A percentile compares a stretch with the other conserved stretches of the same genome.
These are phyloP conservation scores for Lepidium sativum DNA, from an alignment of 345 rosid species.

Conservation along the genomic window DNA sequence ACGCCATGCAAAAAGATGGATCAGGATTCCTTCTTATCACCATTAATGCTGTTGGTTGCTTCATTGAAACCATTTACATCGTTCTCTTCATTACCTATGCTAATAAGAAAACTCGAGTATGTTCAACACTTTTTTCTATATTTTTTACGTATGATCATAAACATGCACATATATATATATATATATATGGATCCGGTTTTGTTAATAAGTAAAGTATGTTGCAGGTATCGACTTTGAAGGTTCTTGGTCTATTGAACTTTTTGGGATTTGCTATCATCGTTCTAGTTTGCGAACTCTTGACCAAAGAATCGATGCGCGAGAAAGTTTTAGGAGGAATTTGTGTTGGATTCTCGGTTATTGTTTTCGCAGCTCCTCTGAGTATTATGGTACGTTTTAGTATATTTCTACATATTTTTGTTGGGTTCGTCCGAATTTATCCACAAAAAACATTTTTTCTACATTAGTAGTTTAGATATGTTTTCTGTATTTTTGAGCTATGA, in stretches of 20 bases:
- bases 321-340: slow-evolving; percentile 47
- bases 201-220: slow-evolving; percentile 1
- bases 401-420: not conserved
- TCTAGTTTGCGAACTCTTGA: slow-evolving; percentile 34
- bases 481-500: too few relatives aligned
- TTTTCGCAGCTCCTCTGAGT: slow-evolving; percentile 55
- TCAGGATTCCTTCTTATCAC: slow-evolving; percentile 55
- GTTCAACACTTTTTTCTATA: not conserved
- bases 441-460: too few relatives aligned
- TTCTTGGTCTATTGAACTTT: slow-evolving; percentile 39
- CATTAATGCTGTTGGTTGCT: slow-evolving; percentile 50
- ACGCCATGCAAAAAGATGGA: slow-evolving; percentile 45
- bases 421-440: too few relatives aligned
- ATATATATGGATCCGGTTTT: not conserved
- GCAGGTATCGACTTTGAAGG: slow-evolving; percentile 44
- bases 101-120: slow-evolving; percentile 45
- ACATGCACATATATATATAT: not conserved
- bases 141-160: not conserved
- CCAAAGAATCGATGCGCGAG: slow-evolving; percentile 34
- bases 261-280: slow-evolving; percentile 36
- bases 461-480: too few relatives aligned
- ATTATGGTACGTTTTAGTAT: slow-evolving; percentile 34
- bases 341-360: slow-evolving; percentile 38
- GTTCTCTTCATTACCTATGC: slow-evolving; percentile 49
- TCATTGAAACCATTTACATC: slow-evolving; percentile 56